Percentiles rank a stretch among this genome's conserved stretches.
Evolutionary conservation across 2,329 filamentous ascomycete species (phyloP).

Genomic region (Sporothrix sp.): DNA sequence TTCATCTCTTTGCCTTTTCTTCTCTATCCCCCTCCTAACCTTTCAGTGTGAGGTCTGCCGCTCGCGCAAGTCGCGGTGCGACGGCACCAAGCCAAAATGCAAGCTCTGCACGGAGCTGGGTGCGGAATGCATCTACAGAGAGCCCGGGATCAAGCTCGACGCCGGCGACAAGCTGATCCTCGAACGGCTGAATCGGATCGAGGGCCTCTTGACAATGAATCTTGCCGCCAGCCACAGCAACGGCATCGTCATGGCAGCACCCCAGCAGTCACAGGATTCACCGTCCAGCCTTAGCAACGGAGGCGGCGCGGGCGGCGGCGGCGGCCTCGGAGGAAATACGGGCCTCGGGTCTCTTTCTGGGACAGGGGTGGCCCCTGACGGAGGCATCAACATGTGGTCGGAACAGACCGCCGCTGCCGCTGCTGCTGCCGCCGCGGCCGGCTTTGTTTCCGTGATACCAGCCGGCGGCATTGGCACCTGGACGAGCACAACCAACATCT

Average conservation of each 20-base stretch:
- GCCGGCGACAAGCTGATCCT: conserved; percentile 79
- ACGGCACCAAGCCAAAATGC: conserved; percentile 72
- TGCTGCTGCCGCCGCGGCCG: conserved; percentile 29
- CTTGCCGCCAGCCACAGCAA: conserved; percentile 42
- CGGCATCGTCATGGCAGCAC: conserved; percentile 31
- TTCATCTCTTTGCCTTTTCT: no score
- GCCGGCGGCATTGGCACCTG: conserved; percentile 63
- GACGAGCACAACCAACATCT: conserved; percentile 58
- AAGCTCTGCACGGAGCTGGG: conserved; percentile 74
- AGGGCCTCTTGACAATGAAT: conserved; percentile 65
- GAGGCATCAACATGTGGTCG: conserved; percentile 35
- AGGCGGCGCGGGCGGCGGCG: conserved; percentile 42
- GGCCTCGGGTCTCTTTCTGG: neutral
- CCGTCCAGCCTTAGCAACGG: conserved; percentile 53
- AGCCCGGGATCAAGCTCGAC: conserved; percentile 79
- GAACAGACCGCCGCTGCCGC: conserved; percentile 21
- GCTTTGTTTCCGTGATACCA: conserved; percentile 46
- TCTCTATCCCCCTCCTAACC: conserved; percentile 14
- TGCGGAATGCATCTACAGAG: conserved; percentile 74
- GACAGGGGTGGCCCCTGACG: neutral
- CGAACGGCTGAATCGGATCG: conserved; percentile 67
- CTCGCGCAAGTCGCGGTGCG: conserved; percentile 69
- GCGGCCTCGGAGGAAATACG: neutral
- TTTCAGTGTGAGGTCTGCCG: conserved; percentile 69
- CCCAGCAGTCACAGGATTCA: conserved; percentile 41